These are phyloP conservation scores for Pseudozyma flocculosa DNA, from an alignment of 1,284 basidiomycete genomes.

Conservation along the genomic window DNA sequence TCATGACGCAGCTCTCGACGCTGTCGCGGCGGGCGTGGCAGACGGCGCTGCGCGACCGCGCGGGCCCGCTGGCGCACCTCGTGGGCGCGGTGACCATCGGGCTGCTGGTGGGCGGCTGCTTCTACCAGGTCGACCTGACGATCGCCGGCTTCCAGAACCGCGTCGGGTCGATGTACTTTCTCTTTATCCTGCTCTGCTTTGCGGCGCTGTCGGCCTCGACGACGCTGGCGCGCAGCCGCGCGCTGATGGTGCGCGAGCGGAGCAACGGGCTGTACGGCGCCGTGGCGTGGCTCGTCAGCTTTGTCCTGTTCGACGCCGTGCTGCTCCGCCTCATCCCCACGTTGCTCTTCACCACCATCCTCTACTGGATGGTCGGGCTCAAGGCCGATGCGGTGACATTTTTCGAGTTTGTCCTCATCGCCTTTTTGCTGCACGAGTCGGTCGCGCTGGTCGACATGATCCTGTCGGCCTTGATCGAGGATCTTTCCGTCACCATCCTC, in stretches of 20 bases:
- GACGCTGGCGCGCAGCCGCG: slow-evolving; percentile 16
- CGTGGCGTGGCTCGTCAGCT: slow-evolving; percentile 35
- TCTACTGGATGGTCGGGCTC: slow-evolving; percentile 50
- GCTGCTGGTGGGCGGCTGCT: slow-evolving; percentile 43
- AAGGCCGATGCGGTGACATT: slow-evolving; percentile 25
- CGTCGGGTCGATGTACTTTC: slow-evolving; percentile 47
- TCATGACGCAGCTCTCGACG: slow-evolving; percentile 37
- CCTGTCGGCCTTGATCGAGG: slow-evolving; percentile 33
- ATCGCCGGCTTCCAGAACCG: slow-evolving; percentile 49
- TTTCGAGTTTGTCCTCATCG: slow-evolving; percentile 46
- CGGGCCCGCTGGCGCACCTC: slow-evolving; percentile 38
- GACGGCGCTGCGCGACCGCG: slow-evolving; percentile 33
- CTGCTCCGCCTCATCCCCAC: slow-evolving; percentile 34
- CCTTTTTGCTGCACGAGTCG: slow-evolving; percentile 30
- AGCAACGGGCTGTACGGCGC: slow-evolving; percentile 40
- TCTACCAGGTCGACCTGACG: slow-evolving; percentile 42
- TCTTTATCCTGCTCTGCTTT: slow-evolving; percentile 39
- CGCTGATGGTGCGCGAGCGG: slow-evolving; percentile 48
- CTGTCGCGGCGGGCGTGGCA: slow-evolving; percentile 28
- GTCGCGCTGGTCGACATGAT: slow-evolving; percentile 43
- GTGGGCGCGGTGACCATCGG: slow-evolving; percentile 30
- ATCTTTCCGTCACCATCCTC: slow-evolving; percentile 37
- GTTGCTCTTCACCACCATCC: slow-evolving; percentile 23
- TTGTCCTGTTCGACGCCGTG: slow-evolving; percentile 35
- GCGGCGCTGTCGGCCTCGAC: slow-evolving; percentile 33